These are phyloP conservation scores for Pythium plurisporium DNA, from an alignment of 352 stramenopile genomes.

Conservation along the genomic window DNA sequence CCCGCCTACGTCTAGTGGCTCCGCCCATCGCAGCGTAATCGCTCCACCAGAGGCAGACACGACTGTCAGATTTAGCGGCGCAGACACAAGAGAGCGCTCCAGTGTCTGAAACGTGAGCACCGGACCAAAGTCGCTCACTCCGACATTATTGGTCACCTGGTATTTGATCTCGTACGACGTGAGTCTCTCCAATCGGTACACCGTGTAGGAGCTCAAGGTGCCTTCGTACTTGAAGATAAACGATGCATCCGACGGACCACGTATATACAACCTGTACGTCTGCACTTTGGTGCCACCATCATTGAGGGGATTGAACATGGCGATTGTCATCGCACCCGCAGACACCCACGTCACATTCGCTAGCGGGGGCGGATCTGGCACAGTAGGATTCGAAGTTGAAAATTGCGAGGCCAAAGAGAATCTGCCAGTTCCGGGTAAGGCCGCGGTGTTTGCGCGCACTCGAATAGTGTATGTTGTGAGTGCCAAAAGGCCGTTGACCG, in stretches of 20 bases:
- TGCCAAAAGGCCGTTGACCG: slow-evolving; percentile 32
- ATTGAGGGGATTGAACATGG: slow-evolving; percentile 48
- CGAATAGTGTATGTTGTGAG: slow-evolving; percentile 41
- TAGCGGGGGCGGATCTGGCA: slow-evolving; percentile 35
- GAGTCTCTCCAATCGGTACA: slow-evolving; percentile 31
- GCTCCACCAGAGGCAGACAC: slow-evolving; percentile 35
- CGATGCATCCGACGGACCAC: slow-evolving; percentile 15
- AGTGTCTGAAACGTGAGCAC: slow-evolving; percentile 28
- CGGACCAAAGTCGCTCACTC: slow-evolving; percentile 32
- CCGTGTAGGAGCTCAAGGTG: slow-evolving; percentile 10
- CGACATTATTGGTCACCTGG: slow-evolving; percentile 42
- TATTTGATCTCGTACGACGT: slow-evolving; percentile 47
- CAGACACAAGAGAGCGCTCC: slow-evolving; percentile 36
- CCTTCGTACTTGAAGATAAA: slow-evolving; percentile 33
- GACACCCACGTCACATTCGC: slow-evolving; percentile 30
- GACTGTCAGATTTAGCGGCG: slow-evolving; percentile 28
- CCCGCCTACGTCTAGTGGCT: slow-evolving; percentile 53
- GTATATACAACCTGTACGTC: slow-evolving; percentile 37
- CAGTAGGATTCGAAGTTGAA: slow-evolving; percentile 32
- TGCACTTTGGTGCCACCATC: slow-evolving; percentile 40
- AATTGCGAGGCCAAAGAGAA: slow-evolving; percentile 26
- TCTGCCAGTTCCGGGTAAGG: slow-evolving; percentile 23
- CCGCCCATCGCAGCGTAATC: slow-evolving; percentile 35
- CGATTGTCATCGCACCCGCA: slow-evolving; percentile 47
- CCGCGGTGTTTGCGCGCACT: slow-evolving; percentile 27